Base-by-base conservation (phyloP, 2,329 filamentous ascomycete genomes). In the Penicillium digitatum region DNA sequence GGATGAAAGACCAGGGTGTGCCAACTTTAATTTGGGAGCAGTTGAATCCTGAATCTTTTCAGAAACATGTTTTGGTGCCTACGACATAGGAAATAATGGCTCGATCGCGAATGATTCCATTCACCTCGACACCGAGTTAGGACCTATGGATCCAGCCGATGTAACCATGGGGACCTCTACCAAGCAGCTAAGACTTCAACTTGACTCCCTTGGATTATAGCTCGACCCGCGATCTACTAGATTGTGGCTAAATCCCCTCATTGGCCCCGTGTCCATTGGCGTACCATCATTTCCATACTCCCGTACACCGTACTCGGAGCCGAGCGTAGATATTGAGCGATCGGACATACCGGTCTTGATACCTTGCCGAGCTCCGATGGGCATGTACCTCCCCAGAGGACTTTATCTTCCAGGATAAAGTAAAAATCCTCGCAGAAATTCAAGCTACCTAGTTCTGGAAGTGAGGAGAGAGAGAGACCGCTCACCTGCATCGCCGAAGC, bases 1-100 rank as follows among this genome's bases (percentile, higher is more conserved):
- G 48, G 52, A 24, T 46, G 34, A 44, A 32, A 44, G 52, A 57
- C 60, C 57, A 57, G 62, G 62, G 57, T 60, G 38, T 18, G 57
- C 56, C 62, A 65, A 65, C 63, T 64, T 63, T 65, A 64, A 58
- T 58, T 62, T 57, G 38, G 42, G 53, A 55, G 48, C 42, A 46
- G 27, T 45, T 52, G 43, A 24, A 37, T 50, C 20, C n/a, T 34
- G 18, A 49, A 43, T 8, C 5, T n/a, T 20, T 24, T 20, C 9
- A 18, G 9, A 26, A 29, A 38, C 14, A 18, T 24, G 3, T 22
- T 24, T 27, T 27, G 26, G 6, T 8, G 6, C 6, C 24, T 26
- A 26, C 24, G 6, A 26, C 24, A 26, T 26, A 26, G 24, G 24
- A 8, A 27, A 35, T 34, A n/a, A 16, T 35, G 12, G 22, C 22